phyloP scores from a whole-genome alignment of 176 grass and related monocot genomes.

The Musa itinerans region DNA sequence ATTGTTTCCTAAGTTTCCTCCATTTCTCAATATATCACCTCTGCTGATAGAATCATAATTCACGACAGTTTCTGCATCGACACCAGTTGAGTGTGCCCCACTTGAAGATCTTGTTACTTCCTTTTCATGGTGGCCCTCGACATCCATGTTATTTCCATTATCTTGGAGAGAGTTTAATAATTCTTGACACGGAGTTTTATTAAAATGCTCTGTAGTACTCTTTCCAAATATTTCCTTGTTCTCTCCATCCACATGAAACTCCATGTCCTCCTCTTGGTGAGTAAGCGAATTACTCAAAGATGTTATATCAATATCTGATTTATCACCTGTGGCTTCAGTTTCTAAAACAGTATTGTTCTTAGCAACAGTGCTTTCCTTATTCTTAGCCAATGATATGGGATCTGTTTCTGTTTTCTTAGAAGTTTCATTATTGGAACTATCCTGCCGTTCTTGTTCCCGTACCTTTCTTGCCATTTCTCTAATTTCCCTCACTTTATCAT shows the following conservation, averaged over 20 bases:
- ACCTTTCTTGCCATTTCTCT: constrained; percentile 28
- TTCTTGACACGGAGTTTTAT: not conserved
- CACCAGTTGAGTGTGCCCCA: not conserved
- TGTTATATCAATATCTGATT: not conserved
- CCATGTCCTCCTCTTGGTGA: not conserved
- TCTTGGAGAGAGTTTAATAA: not conserved
- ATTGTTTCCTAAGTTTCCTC: not conserved
- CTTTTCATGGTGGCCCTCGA: not conserved
- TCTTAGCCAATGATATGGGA: not conserved
- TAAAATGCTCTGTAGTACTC: not conserved
- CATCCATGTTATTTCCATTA: not conserved
- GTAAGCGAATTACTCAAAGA: not conserved
- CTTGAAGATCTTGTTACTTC: not conserved
- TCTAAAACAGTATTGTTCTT: constrained; percentile 1
- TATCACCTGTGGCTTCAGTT: not conserved
- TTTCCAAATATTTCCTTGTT: not conserved
- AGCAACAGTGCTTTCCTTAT: not conserved
- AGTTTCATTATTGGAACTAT: constrained; percentile 2
- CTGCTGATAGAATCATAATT: not conserved
- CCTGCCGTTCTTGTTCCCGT: constrained; percentile 23
- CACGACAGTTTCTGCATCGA: not conserved
- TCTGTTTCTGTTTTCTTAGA: not conserved
- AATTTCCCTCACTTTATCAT: constrained; percentile 26
- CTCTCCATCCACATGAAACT: constrained; percentile 1
- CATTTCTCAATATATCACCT: not conserved